Conservation (phyloP, 1,284 basidiomycete species). For the Cystobasidium pallidum region DNA sequence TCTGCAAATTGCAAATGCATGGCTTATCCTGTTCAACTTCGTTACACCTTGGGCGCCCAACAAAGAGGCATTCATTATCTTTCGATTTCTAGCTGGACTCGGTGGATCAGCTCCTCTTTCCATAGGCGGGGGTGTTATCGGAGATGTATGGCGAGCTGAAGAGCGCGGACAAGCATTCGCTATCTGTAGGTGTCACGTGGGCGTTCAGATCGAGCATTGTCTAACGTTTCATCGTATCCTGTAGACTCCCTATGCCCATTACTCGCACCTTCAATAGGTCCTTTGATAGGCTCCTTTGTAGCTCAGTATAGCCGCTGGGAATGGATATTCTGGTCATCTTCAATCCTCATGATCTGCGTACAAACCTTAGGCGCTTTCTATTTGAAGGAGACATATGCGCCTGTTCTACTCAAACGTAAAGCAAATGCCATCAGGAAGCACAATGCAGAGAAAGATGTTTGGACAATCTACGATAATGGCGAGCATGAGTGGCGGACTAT, state of each 20-base stretch:
- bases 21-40: conserved; percentile 52
- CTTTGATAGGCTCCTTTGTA: conserved; percentile 63
- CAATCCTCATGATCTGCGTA: conserved; percentile 60
- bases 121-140: conserved; percentile 65
- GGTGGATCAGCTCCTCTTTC: conserved; percentile 55
- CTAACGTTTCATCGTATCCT: neutral
- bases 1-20: conserved; percentile 45
- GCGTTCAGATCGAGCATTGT: too few species aligned
- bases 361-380: conserved; percentile 60
- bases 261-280: conserved; percentile 49
- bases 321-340: conserved; percentile 67
- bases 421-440: conserved; percentile 60
- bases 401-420: conserved; percentile 53
- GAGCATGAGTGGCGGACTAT: conserved; percentile 49
- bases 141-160: conserved; percentile 71
- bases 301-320: conserved; percentile 62
- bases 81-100: conserved; percentile 53
- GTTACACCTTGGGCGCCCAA: conserved; percentile 68
- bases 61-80: conserved; percentile 61
- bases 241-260: conserved; percentile 65
- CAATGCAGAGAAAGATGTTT: conserved; percentile 52
- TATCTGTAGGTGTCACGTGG: conserved; percentile 53
- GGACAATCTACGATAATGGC: conserved; percentile 47
- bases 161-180: conserved; percentile 70
- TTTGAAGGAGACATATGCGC: conserved; percentile 55